These are phyloP conservation scores for Naumovozyma baii DNA, from an alignment of 805 yeast species.

Conservation along the genomic window DNA sequence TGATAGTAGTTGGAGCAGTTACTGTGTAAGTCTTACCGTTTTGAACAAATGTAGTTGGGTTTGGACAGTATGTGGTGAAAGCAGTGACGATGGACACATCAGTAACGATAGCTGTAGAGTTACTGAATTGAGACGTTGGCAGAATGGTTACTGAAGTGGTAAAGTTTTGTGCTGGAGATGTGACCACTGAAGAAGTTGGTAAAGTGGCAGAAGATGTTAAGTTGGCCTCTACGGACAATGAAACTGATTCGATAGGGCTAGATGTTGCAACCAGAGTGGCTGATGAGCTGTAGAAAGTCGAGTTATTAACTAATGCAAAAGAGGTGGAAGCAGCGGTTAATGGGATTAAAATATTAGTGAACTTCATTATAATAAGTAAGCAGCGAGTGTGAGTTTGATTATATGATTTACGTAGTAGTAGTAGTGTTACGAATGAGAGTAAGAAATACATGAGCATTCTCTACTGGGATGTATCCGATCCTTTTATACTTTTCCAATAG, in stretches of 20 bases:
- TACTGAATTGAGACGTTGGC: background rate
- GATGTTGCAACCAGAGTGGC: no score
- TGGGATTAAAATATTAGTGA: conserved; percentile 5
- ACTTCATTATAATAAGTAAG: background rate
- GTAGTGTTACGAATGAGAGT: no score
- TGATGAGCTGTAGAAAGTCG: no score
- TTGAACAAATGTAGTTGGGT: conserved; percentile 53
- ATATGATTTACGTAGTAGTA: no score
- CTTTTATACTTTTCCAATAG: no score
- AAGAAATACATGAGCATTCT: no score
- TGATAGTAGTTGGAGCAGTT: conserved; percentile 69
- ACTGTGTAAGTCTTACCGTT: conserved; percentile 65
- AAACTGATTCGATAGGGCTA: no score
- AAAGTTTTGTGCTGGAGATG: no score
- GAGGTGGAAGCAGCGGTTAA: conserved; percentile 6
- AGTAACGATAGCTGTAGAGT: conserved; percentile 6
- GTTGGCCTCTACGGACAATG: no score
- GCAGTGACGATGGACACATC: conserved; percentile 46
- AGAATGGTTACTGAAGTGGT: background rate
- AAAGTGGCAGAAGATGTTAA: conserved; percentile 1
- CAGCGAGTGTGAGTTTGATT: background rate
- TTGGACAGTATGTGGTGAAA: conserved; percentile 78
- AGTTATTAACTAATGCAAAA: conserved; percentile 2
- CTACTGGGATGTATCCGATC: no score
- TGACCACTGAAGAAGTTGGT: conserved; percentile 4